These are phyloP conservation scores for Ogataea nitratoaversa DNA, from an alignment of 805 yeast species.

Conservation along the genomic window DNA sequence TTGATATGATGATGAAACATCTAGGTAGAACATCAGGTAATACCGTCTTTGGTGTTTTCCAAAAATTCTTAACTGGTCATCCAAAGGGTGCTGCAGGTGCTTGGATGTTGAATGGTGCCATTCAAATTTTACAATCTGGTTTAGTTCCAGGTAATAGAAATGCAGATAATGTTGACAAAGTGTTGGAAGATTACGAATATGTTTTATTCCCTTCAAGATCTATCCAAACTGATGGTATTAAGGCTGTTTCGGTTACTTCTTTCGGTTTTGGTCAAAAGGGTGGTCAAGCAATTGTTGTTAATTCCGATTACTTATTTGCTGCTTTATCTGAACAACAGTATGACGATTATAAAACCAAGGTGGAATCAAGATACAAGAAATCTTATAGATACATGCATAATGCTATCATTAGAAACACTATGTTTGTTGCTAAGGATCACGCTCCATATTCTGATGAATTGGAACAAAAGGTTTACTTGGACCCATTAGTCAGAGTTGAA, in stretches of 20 bases:
- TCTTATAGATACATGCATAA: constrained; percentile 95
- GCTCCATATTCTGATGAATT: constrained; percentile 89
- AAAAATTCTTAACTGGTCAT: constrained; percentile 98
- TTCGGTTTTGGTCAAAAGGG: constrained; percentile 99
- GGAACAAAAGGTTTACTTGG: constrained; percentile 89
- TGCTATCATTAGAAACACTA: constrained; percentile 83
- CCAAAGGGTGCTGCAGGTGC: constrained; percentile 99
- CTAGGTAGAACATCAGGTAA: constrained; percentile 97
- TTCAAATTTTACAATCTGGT: constrained; percentile 89
- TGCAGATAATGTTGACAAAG: constrained; percentile 91
- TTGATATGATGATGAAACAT: constrained; percentile 89
- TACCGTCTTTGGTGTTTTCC: constrained; percentile 97
- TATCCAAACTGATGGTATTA: constrained; percentile 92
- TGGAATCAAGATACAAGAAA: constrained; percentile 74
- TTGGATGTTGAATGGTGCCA: constrained; percentile 99
- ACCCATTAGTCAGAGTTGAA: constrained; percentile 83
- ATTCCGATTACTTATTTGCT: constrained; percentile 90
- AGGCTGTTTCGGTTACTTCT: constrained; percentile 95
- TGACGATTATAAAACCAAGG: constrained; percentile 67
- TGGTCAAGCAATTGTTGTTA: constrained; percentile 88
- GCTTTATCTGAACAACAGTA: constrained; percentile 70
- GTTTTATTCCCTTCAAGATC: constrained; percentile 93
- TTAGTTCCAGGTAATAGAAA: constrained; percentile 98
- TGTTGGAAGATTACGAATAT: constrained; percentile 77
- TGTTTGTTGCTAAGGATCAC: constrained; percentile 89